Evolutionary conservation across 2,329 filamentous ascomycete genomes (phyloP), one percentile per base, ranked within the genome.

Genomic region (Graphilbum fragrans): DNA sequence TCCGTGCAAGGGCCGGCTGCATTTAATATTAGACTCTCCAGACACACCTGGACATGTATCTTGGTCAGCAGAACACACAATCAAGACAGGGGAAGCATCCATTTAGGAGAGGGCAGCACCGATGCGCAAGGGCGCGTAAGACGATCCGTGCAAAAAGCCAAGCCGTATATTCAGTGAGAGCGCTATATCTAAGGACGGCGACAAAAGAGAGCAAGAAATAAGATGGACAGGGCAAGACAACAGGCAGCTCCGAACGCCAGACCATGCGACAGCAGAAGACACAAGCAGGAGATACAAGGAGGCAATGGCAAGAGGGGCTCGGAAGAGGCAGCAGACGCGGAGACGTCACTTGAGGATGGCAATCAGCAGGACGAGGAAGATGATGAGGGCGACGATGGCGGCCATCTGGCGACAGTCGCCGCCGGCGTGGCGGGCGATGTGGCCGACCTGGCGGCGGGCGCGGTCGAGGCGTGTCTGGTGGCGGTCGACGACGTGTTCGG

Each of bases 391-490:
- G 49, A 95, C 77, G 44, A 93, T 85, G 22, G 81, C 72, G 43
- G 77, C 80, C 78, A 92, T 79, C 63, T 90, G 87, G 74, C 82
- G 86, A 60, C 90, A 92, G 55, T 94, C 86, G 52, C 77, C 77
- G 52, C 77, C 77, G 2, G 86, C 86, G 47, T 78, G 80, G 50
- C 78, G 66, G 11, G 82, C 74, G 45, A 96, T 77, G 49, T 71
- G 73, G 33, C 80, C 80, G 47, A 98, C 64, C 50, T 80, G 70
- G 49, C 73, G 74, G 52, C 77, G 73, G 25, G 90, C 92, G 10
- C 85, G 70, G 50, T 87, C 77, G 39, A 98, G 67, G 38, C 84
- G 77, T 21, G 67, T 69, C 58, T 82, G 74, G 62, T 96, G 88
- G 44, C 88, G 68, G 58, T 94, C 87, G 8, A 88, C 83, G 18